Percentiles rank a stretch among this genome's conserved stretches.
Evolutionary conservation across 352 stramenopile species (phyloP).

Genomic region (Phytophthora tentaculata): DNA sequence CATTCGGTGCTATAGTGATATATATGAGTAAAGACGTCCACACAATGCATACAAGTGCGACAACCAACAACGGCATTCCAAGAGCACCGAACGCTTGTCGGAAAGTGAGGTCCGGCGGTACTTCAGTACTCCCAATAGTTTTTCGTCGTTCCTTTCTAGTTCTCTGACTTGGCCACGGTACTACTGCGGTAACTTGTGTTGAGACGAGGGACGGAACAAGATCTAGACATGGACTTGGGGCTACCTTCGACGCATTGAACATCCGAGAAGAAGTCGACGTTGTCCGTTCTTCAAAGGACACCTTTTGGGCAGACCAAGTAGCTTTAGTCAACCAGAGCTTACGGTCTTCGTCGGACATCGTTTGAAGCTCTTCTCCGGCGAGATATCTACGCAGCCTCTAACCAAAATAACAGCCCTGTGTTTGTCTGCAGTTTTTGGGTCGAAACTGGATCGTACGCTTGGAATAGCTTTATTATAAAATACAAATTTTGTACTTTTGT

Average conservation of each 20-base stretch:
- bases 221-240: not conserved
- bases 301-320: not conserved
- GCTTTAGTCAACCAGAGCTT: constrained; percentile 20
- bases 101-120: constrained; percentile 12
- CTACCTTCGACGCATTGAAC: constrained; percentile 2
- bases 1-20: constrained; percentile 33
- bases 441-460: no score
- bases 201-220: not conserved
- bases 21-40: constrained; percentile 44
- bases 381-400: no score
- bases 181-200: not conserved
- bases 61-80: constrained; percentile 22
- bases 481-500: no score
- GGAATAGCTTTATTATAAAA: no score
- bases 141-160: not conserved
- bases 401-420: no score
- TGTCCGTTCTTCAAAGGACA: not conserved
- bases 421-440: no score
- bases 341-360: constrained; percentile 1
- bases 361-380: no score
- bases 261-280: not conserved
- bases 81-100: constrained; percentile 29
- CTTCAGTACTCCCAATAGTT: not conserved
- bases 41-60: constrained; percentile 19
- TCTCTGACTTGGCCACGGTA: constrained; percentile 1